Percentiles rank a stretch among this genome's conserved stretches.
phyloP scores from a whole-genome alignment of 2,329 filamentous ascomycete genomes.

The Pestalotiopsis sp. region DNA sequence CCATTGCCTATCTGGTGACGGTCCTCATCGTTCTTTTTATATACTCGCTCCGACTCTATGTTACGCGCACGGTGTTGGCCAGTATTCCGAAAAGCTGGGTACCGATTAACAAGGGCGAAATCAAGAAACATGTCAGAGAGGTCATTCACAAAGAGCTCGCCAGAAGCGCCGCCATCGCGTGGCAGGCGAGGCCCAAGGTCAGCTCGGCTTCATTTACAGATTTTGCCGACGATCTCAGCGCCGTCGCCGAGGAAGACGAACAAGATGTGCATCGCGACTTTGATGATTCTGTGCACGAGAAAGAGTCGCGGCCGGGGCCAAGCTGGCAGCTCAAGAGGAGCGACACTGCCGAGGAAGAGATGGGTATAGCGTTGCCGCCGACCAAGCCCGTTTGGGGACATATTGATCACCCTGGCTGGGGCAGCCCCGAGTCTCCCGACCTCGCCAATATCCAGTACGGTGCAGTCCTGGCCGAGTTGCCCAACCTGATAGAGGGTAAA shows the following conservation, averaged over 20 bases:
- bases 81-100: conserved; percentile 87
- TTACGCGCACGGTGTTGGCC: conserved; percentile 76
- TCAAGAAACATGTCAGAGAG: conserved; percentile 72
- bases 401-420: conserved; percentile 89
- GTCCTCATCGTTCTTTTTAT: conserved; percentile 72
- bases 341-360: conserved; percentile 37
- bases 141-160: conserved; percentile 75
- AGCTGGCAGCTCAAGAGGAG: conserved; percentile 34
- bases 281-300: conserved; percentile 2
- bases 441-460: conserved; percentile 82
- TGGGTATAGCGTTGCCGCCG: conserved; percentile 50
- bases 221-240: conserved; percentile 16
- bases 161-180: conserved; percentile 80
- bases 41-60: conserved; percentile 83
- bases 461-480: conserved; percentile 80
- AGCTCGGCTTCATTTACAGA: conserved; percentile 27
- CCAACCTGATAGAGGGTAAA: conserved; percentile 89
- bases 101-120: conserved; percentile 82
- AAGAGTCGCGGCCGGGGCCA: conserved; percentile 13
- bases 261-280: conserved; percentile 10
- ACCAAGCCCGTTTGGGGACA: conserved; percentile 71
- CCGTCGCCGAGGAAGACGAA: background rate
- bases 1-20: conserved; percentile 74
- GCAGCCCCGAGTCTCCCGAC: conserved; percentile 74
- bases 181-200: conserved; percentile 73